Conservation (phyloP, 108 stramenopile species). For the Poteriospumella lacustris region DNA sequence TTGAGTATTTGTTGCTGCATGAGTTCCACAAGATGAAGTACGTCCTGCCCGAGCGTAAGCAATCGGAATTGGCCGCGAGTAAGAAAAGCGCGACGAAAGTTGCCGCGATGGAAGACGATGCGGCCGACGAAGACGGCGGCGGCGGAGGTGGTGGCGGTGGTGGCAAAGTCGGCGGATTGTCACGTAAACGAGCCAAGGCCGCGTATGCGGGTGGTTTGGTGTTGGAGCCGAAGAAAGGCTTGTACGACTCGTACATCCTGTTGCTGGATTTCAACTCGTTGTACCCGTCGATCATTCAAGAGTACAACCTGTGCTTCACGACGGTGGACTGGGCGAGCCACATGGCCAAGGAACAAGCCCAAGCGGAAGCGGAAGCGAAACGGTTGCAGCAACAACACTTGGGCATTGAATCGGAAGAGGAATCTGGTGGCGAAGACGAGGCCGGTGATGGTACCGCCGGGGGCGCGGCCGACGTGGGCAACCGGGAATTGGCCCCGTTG, state of each 20-base stretch:
- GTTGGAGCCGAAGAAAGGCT: conserved; percentile 97
- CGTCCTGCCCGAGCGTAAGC: conserved; percentile 70
- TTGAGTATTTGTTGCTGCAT: conserved; percentile 94
- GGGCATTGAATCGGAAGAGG: conserved; percentile 35
- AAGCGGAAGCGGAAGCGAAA: neutral
- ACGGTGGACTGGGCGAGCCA: conserved; percentile 82
- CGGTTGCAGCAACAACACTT: neutral
- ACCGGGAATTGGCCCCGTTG: conserved; percentile 65
- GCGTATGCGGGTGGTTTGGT: conserved; percentile 96
- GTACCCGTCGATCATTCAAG: conserved; percentile 97
- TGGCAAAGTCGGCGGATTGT: conserved; percentile 16
- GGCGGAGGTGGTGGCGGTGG: neutral
- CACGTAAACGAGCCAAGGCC: conserved; percentile 60
- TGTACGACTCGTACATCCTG: conserved; percentile 97
- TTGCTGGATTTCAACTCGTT: conserved; percentile 97
- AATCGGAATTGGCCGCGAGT: conserved; percentile 40
- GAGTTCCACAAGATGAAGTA: conserved; percentile 95
- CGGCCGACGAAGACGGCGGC: neutral
- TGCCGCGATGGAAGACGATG: neutral
- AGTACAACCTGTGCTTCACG: conserved; percentile 99
- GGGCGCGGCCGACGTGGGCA: conserved; percentile 34
- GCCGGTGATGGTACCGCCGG: conserved; percentile 29
- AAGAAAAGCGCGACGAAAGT: conserved; percentile 44
- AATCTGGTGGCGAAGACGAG: conserved; percentile 40
- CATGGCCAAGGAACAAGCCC: conserved; percentile 8